Evolutionary conservation across 768 basidiomycete genomes (phyloP).

Genomic region (Lyophyllum atratum): DNA sequence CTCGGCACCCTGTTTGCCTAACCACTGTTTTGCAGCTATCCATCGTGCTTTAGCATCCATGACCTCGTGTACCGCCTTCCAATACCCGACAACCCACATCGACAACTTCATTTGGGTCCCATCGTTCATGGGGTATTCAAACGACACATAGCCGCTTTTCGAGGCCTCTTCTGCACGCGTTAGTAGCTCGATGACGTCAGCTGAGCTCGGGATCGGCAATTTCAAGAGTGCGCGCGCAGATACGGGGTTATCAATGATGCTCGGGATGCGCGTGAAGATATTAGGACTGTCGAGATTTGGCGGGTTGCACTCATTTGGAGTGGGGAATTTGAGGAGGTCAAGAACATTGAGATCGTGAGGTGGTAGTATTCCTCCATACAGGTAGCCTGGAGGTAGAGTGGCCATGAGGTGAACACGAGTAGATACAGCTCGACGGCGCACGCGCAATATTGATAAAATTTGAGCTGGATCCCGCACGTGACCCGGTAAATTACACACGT

Average conservation of each 20-base stretch:
- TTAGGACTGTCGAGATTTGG: background rate
- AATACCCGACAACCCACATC: conserved; percentile 18
- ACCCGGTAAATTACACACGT: background rate
- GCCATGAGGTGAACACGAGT: background rate
- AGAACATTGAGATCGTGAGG: background rate
- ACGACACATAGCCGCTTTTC: background rate
- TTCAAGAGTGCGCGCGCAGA: background rate
- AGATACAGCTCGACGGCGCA: background rate
- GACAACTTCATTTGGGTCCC: conserved; percentile 6
- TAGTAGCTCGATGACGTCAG: background rate
- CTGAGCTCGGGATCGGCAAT: background rate
- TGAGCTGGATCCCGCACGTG: background rate
- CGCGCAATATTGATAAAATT: background rate
- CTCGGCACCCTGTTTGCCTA: background rate
- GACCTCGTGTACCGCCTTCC: conserved; percentile 7
- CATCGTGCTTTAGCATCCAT: conserved; percentile 5
- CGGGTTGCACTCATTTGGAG: background rate
- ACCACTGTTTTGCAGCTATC: conserved; percentile 12
- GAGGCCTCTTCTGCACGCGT: background rate
- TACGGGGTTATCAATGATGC: background rate
- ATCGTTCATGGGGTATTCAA: background rate
- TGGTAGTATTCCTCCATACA: background rate
- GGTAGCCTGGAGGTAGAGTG: background rate
- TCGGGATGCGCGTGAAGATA: background rate
- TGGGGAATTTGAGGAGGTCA: conserved; percentile 4